Evolutionary conservation across 768 basidiomycete genomes (phyloP).

Genomic region (Lactifluus rugatus): DNA sequence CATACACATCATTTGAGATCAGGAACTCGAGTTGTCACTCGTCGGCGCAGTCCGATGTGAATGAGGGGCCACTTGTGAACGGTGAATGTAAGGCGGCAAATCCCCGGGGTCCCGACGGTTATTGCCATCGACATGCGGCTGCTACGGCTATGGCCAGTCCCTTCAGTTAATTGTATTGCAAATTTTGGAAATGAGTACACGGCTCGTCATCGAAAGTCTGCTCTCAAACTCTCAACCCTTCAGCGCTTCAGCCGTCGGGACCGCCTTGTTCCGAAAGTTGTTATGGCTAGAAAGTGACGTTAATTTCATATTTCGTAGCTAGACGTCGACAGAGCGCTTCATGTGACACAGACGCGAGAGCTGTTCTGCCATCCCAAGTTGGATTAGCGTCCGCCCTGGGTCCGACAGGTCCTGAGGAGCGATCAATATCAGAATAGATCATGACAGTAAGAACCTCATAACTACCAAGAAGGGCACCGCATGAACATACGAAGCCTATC

Average conservation of each 20-base stretch:
- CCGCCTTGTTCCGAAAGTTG: neutral
- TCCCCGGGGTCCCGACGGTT: neutral
- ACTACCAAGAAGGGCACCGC: neutral
- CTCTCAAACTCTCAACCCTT: neutral
- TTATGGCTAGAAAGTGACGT: neutral
- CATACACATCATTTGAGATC: neutral
- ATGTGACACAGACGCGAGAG: neutral
- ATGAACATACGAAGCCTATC: neutral
- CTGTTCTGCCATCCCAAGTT: neutral
- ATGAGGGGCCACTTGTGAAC: neutral
- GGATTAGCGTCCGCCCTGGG: neutral
- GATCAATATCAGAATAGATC: neutral
- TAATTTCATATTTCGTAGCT: neutral
- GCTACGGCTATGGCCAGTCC: neutral
- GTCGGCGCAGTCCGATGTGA: neutral
- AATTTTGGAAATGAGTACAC: no score
- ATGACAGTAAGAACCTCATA: neutral
- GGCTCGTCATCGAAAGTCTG: no score
- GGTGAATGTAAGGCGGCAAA: neutral
- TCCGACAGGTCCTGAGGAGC: neutral
- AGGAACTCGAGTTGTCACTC: neutral
- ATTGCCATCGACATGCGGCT: neutral
- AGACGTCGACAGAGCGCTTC: neutral
- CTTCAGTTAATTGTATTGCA: no score
- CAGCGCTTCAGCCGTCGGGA: neutral